Conservation (phyloP, 345 rosid genomes). For the Arabidopsis arenosa region DNA sequence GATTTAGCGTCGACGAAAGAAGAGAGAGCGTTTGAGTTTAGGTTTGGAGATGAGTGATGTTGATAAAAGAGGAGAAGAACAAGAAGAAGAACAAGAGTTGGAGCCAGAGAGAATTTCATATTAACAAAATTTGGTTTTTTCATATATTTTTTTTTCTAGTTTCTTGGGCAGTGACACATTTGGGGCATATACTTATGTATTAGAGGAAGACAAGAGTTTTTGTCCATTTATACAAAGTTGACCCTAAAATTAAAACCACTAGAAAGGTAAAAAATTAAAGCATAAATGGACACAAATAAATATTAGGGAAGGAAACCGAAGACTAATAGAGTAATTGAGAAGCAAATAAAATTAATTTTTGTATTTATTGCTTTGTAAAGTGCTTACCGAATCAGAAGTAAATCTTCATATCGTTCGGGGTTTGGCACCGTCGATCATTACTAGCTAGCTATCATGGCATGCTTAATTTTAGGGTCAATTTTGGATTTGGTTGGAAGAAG, state of each 20-base stretch:
- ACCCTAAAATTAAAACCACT: not conserved
- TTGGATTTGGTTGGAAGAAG: not conserved
- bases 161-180: conserved; percentile 23
- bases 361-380: conserved; percentile 37
- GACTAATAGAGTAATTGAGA: conserved; percentile 18
- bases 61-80: conserved; percentile 19
- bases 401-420: not conserved
- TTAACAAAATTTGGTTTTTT: conserved; percentile 10
- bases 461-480: conserved; percentile 25
- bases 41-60: conserved; percentile 17
- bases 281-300: not conserved
- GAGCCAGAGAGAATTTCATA: conserved; percentile 32
- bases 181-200: not conserved
- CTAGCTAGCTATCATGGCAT: conserved; percentile 22
- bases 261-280: not conserved
- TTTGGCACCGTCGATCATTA: conserved; percentile 27
- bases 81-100: conserved; percentile 18
- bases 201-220: not conserved
- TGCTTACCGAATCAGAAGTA: conserved; percentile 8
- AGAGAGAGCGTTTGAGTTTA: conserved; percentile 12
- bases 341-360: conserved; percentile 14
- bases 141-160: not conserved
- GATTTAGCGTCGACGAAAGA: conserved; percentile 34
- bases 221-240: no score
- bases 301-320: conserved; percentile 23